These are phyloP conservation scores for Rhododendron ferrugineum DNA, from an alignment of 148 eudicot species.

Conservation along the genomic window DNA sequence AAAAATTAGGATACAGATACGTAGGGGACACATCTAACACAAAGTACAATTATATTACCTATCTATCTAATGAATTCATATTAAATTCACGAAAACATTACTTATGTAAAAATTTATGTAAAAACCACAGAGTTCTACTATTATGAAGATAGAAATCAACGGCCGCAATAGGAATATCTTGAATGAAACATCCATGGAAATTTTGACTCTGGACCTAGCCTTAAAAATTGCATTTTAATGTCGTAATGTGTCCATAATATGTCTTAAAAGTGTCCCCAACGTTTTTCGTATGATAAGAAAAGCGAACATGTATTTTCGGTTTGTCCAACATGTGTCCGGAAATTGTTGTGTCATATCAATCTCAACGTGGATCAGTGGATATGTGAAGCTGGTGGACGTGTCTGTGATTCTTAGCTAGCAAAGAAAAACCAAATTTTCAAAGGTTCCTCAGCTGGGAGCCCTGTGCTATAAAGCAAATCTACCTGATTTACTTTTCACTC, in stretches of 20 bases:
- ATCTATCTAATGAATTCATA: not conserved
- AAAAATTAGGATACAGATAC: not conserved
- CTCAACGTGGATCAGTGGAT: not conserved
- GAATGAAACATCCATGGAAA: not conserved
- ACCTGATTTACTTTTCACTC: slow-evolving; percentile 9
- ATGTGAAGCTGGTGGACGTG: not conserved
- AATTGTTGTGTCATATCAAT: not conserved
- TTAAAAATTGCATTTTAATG: not conserved
- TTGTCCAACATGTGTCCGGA: not conserved
- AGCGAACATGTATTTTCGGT: not conserved
- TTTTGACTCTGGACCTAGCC: not conserved
- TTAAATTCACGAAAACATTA: not conserved
- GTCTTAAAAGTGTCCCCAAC: not conserved
- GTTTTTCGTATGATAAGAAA: not conserved
- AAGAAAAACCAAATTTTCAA: not conserved
- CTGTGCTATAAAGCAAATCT: slow-evolving; percentile 17
- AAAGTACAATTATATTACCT: not conserved
- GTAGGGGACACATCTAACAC: not conserved
- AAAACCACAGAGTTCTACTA: not conserved
- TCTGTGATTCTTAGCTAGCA: not conserved
- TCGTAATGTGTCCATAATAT: not conserved
- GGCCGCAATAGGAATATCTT: not conserved
- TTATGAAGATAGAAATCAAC: not conserved
- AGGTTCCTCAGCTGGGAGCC: slow-evolving; percentile 17
- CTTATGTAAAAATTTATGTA: not conserved